These are phyloP conservation scores for Fusarium secorum DNA, from an alignment of 2,329 filamentous ascomycete species.

Conservation along the genomic window DNA sequence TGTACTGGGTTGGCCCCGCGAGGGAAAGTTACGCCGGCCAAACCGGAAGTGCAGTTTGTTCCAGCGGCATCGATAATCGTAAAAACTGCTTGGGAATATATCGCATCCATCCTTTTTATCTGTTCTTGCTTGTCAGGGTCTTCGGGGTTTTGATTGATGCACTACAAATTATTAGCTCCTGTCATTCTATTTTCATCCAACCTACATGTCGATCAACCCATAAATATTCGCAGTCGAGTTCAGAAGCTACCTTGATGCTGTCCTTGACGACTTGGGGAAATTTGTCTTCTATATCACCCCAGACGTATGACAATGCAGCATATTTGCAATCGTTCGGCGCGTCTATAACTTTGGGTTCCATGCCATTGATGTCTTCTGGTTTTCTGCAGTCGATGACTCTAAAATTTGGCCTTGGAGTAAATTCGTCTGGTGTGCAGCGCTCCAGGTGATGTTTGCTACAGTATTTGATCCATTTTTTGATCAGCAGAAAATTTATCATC, in stretches of 20 bases:
- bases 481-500: rapidly evolving
- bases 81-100: too few species aligned
- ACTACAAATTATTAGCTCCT: background rate
- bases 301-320: background rate
- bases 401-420: background rate
- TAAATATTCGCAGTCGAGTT: background rate
- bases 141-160: background rate
- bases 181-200: background rate
- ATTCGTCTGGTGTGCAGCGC: background rate
- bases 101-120: too few species aligned
- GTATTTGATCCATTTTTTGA: background rate
- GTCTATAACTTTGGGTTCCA: rapidly evolving
- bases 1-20: too few species aligned
- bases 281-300: background rate
- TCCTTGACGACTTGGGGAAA: background rate
- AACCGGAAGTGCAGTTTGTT: too few species aligned
- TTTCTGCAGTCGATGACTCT: background rate
- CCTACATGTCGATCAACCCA: background rate
- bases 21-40: too few species aligned
- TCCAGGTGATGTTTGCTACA: background rate
- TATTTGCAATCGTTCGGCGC: background rate
- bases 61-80: too few species aligned
- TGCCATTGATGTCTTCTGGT: background rate
- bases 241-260: background rate
- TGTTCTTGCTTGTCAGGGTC: too few species aligned